These are phyloP conservation scores for Dioscorea alata DNA, from an alignment of 106 monocot species.

Conservation along the genomic window DNA sequence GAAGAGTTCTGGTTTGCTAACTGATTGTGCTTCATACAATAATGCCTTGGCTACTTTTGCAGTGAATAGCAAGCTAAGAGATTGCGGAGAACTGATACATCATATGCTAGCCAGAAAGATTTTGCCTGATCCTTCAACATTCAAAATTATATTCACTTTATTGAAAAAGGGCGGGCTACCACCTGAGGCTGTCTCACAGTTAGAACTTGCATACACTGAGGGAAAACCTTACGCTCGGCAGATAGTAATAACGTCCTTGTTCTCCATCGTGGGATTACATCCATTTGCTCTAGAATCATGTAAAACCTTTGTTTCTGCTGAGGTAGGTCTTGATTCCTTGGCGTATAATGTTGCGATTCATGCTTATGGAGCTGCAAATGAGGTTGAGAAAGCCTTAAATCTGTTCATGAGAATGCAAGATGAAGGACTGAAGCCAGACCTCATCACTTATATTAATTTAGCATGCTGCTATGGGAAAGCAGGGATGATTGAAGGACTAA, in stretches of 20 bases:
- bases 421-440: constrained; percentile 48
- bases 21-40: constrained; percentile 56
- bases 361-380: constrained; percentile 50
- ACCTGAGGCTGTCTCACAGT: constrained; percentile 40
- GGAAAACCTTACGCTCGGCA: constrained; percentile 51
- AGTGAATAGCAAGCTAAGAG: constrained; percentile 41
- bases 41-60: constrained; percentile 57
- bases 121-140: constrained; percentile 43
- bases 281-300: constrained; percentile 43
- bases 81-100: constrained; percentile 54
- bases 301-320: constrained; percentile 29
- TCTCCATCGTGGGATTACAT: constrained; percentile 54
- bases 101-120: constrained; percentile 49
- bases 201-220: constrained; percentile 49
- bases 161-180: constrained; percentile 54
- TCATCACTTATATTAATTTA: constrained; percentile 63
- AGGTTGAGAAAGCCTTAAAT: constrained; percentile 59
- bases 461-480: constrained; percentile 63
- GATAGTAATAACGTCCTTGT: constrained; percentile 44
- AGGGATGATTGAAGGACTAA: constrained; percentile 69
- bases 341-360: constrained; percentile 65
- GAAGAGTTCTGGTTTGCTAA: constrained; percentile 44
- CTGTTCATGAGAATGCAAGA: constrained; percentile 74
- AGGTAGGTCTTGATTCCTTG: constrained; percentile 26
- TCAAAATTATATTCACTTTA: constrained; percentile 48